Percentiles rank a stretch among this genome's conserved stretches.
Conservation (phyloP, 257 asterid species). For the Pogostemon cablin region DNA sequence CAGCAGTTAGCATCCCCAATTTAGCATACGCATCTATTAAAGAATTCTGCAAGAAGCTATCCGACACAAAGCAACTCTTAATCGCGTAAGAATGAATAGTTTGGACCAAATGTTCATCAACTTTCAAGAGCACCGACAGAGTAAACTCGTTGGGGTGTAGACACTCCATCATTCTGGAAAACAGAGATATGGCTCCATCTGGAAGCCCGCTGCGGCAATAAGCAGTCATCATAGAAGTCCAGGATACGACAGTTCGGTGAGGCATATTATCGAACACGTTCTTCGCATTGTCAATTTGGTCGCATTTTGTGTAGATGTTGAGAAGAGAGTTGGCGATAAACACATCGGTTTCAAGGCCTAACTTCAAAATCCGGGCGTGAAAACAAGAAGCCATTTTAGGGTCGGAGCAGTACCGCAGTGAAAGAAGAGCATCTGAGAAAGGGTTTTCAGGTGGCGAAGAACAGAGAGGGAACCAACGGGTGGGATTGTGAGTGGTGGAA, state of each 20-base stretch:
- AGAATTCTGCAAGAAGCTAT: conserved; percentile 43
- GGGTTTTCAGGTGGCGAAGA: conserved; percentile 28
- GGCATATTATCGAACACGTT: conserved; percentile 53
- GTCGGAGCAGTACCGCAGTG: conserved; percentile 40
- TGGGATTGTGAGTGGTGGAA: conserved; percentile 8
- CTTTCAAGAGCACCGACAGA: conserved; percentile 43
- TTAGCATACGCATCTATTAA: conserved; percentile 50
- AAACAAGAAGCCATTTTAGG: conserved; percentile 41
- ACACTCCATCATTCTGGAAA: conserved; percentile 40
- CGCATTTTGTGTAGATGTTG: conserved; percentile 37
- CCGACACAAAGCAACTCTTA: conserved; percentile 33
- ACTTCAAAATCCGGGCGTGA: conserved; percentile 42
- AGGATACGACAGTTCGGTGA: conserved; percentile 50
- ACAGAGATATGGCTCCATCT: conserved; percentile 35
- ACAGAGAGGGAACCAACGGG: neutral
- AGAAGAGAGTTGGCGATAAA: conserved; percentile 45
- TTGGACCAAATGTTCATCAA: conserved; percentile 34
- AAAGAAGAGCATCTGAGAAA: conserved; percentile 42
- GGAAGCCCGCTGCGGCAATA: conserved; percentile 34
- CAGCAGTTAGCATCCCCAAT: conserved; percentile 38
- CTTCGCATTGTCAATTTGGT: conserved; percentile 34
- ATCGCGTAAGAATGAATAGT: conserved; percentile 38
- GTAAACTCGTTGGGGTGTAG: conserved; percentile 56
- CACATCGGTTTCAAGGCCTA: conserved; percentile 42
- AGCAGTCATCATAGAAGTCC: conserved; percentile 53